phyloP scores from a whole-genome alignment of 768 basidiomycete genomes.

The Kondoa subrosea region DNA sequence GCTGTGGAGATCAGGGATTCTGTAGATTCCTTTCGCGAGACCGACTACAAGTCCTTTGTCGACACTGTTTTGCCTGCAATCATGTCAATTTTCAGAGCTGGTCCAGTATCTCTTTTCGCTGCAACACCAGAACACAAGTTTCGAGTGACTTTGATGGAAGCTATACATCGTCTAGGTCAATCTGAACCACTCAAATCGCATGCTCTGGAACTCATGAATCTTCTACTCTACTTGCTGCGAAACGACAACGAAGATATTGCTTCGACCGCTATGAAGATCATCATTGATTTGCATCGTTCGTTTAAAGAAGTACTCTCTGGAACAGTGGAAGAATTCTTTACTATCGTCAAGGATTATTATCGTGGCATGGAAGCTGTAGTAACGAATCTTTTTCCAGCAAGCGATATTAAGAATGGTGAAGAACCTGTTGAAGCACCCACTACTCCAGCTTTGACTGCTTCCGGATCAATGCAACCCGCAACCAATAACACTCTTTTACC shows the following conservation, averaged over 20 bases:
- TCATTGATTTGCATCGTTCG: constrained; percentile 70
- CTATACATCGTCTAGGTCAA: constrained; percentile 69
- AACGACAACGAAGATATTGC: constrained; percentile 95
- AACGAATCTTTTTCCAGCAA: constrained; percentile 48
- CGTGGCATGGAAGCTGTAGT: constrained; percentile 56
- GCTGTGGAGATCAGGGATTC: constrained; percentile 16
- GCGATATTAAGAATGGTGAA: constrained; percentile 10
- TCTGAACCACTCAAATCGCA: constrained; percentile 61
- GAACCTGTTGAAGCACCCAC: constrained; percentile 6
- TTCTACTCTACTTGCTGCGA: constrained; percentile 67
- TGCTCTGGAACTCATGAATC: constrained; percentile 49
- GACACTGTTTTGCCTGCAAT: constrained; percentile 16
- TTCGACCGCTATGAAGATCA: constrained; percentile 67
- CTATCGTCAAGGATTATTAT: constrained; percentile 61
- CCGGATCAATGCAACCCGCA: not conserved
- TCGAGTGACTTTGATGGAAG: constrained; percentile 70
- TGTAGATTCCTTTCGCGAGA: constrained; percentile 13
- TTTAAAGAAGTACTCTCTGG: constrained; percentile 58
- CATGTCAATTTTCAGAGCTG: constrained; percentile 6
- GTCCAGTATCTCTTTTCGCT: constrained; percentile 6
- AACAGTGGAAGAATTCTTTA: constrained; percentile 57
- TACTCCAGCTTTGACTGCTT: not conserved
- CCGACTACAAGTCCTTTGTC: constrained; percentile 12
- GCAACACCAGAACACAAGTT: constrained; percentile 43
- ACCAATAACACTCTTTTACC: constrained; percentile 13